Evolutionary conservation across 2,329 filamentous ascomycete genomes (phyloP).

Genomic region (Biscogniauxia sp.): DNA sequence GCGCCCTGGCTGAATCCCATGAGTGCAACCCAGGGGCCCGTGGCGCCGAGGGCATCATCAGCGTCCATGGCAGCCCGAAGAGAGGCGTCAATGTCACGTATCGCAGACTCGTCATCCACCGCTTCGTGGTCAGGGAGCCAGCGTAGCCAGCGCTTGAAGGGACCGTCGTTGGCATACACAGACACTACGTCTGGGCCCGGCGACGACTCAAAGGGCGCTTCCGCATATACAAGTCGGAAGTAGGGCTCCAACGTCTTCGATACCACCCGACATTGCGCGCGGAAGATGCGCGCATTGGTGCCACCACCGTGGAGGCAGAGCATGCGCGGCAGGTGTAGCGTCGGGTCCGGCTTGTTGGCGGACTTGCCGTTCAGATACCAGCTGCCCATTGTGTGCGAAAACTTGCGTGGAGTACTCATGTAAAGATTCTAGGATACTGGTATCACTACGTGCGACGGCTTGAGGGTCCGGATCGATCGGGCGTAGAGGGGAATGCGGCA

Average conservation of each 20-base stretch:
- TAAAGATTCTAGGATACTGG: neutral
- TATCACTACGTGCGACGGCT: neutral
- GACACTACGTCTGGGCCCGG: conserved; percentile 61
- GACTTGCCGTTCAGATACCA: neutral
- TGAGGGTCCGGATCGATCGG: neutral
- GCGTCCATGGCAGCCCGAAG: conserved; percentile 47
- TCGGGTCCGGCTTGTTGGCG: conserved; percentile 9
- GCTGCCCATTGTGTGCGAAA: neutral
- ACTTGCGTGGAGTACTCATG: neutral
- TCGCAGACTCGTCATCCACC: conserved; percentile 44
- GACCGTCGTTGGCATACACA: conserved; percentile 64
- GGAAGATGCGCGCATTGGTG: conserved; percentile 68
- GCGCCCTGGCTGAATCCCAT: conserved; percentile 68
- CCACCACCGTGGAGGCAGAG: conserved; percentile 82
- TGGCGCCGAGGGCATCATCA: conserved; percentile 49
- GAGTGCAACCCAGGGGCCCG: conserved; percentile 57
- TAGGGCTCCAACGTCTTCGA: conserved; percentile 44
- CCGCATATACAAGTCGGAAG: conserved; percentile 71
- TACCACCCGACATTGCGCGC: conserved; percentile 61
- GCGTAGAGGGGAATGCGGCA: too few species aligned
- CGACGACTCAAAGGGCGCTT: conserved; percentile 63
- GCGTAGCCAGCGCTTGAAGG: conserved; percentile 62
- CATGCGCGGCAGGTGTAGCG: conserved; percentile 56
- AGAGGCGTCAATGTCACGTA: conserved; percentile 39
- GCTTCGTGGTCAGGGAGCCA: conserved; percentile 57